A percentile compares a stretch with the other conserved stretches of the same genome.
Conservation (phyloP, 2,329 filamentous ascomycete genomes). For the Cordyceps sp. region DNA sequence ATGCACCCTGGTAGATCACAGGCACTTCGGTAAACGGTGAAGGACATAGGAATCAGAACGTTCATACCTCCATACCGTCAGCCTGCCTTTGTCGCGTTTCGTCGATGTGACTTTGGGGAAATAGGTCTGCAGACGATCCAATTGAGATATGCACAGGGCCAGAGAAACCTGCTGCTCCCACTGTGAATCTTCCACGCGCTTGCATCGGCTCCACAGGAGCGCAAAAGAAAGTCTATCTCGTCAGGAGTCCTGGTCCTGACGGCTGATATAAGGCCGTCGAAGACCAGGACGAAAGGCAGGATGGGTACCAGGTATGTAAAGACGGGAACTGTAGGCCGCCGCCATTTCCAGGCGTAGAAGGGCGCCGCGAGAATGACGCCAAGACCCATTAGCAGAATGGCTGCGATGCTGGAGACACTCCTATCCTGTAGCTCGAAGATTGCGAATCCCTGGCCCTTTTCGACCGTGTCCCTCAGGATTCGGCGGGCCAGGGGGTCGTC, state of each 20-base stretch:
- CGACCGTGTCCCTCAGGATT: constrained; percentile 47
- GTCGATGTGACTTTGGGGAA: too few relatives aligned
- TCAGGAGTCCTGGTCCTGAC: constrained; percentile 49
- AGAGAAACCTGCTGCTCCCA: constrained; percentile 29
- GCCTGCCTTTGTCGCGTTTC: too few relatives aligned
- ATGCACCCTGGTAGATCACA: too few relatives aligned
- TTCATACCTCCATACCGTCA: too few relatives aligned
- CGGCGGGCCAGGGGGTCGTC: constrained; percentile 41
- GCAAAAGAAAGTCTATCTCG: constrained; percentile 45
- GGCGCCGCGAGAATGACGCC: constrained; percentile 34
- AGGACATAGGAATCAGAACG: too few relatives aligned
- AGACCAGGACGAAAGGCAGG: constrained; percentile 48
- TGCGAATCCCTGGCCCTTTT: constrained; percentile 49
- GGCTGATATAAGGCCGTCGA: constrained; percentile 53
- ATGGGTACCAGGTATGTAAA: constrained; percentile 52
- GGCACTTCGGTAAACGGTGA: too few relatives aligned
- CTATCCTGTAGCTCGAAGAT: constrained; percentile 65
- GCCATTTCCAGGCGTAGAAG: constrained; percentile 33
- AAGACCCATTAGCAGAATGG: constrained; percentile 33
- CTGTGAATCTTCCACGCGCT: constrained; percentile 31
- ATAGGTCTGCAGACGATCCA: constrained; percentile 27
- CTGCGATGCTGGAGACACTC: constrained; percentile 33
- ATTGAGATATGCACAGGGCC: constrained; percentile 31
- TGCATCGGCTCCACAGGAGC: constrained; percentile 27
- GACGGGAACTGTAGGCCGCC: constrained; percentile 37